Conservation (phyloP, 1,284 basidiomycete genomes). For the Melampsora abietis-canadensis region DNA sequence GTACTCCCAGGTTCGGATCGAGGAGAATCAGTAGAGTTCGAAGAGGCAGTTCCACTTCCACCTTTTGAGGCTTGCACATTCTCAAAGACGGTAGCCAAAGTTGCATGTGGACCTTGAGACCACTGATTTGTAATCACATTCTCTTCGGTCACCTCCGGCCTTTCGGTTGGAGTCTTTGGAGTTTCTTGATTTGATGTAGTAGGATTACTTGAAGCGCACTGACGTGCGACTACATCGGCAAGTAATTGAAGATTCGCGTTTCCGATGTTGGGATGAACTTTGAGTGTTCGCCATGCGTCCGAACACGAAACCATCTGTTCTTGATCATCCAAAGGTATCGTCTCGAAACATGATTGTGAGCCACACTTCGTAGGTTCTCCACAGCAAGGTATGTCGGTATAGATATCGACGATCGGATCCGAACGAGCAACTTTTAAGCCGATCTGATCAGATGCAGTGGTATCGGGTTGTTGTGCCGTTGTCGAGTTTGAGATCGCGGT, state of each 20-base stretch:
- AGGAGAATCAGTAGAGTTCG: background rate
- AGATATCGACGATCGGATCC: conserved; percentile 44
- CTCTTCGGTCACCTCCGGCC: background rate
- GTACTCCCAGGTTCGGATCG: background rate
- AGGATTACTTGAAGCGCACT: conserved; percentile 7
- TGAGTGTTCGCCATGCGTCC: conserved; percentile 48
- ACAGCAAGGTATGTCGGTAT: conserved; percentile 49
- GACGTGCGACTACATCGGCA: conserved; percentile 50
- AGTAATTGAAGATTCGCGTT: conserved; percentile 51
- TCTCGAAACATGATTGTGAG: conserved; percentile 46
- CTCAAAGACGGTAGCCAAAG: conserved; percentile 36
- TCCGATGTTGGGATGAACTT: conserved; percentile 49
- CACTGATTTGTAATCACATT: conserved; percentile 14
- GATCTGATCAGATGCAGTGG: background rate
- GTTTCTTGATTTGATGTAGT: background rate
- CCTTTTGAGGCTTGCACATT: conserved; percentile 5
- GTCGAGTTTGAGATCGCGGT: conserved; percentile 27
- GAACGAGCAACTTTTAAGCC: conserved; percentile 2
- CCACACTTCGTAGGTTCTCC: conserved; percentile 49
- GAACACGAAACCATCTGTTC: conserved; percentile 48
- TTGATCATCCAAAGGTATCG: conserved; percentile 28
- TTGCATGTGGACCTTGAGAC: conserved; percentile 20
- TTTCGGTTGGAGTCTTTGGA: background rate
- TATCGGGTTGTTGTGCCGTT: conserved; percentile 11
- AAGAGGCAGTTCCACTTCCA: conserved; percentile 1